Evolutionary conservation across 176 grass and related monocot genomes (phyloP), one percentile per base, ranked within the genome.

Genomic region (Guadua angustifolia): DNA sequence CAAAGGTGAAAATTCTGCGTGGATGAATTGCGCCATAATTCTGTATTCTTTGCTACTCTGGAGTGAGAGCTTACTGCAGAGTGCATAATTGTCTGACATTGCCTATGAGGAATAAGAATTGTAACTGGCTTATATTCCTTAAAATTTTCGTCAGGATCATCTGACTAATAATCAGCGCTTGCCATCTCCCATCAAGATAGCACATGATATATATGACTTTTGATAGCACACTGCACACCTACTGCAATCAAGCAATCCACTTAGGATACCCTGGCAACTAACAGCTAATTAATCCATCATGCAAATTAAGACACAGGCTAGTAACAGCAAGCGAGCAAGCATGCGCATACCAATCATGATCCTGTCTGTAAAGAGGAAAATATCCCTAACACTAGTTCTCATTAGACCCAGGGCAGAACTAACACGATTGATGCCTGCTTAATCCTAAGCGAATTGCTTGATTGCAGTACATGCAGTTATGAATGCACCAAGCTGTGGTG

Each of bases 231-330:
- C 38, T 62, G 13, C n/a, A 64, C 33, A 47, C 59, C 17, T 29
- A 71, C 7, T 44, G 57, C 75, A 79, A 35, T 19, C 4, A 21
- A 45, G 18, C 10, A n/a, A 5, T 66, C 35, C 26, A 66, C 18
- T 36, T 79, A 47, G 77, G 61, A 51, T 9, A 79, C 26, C 77
- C 60, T 52, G 26, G 24, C n/a, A 51, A 18, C 45, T 33, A 50
- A 32, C 44, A 33, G 7, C 24, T 16, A 73, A 38, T 4, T n/a
- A 18, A 18, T 33, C 46, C 2, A 29, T 3, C 8, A 26, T 24
- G 6, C 44, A 33, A 39, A 36, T 36, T 36, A 36, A 21, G 43
- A 49, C 29, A 51, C 60, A n/a, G 4, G 32, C 7, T 66, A 65
- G 51, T 45, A 65, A 8, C 24, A 63, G 43, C 40, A 25, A 46